These are phyloP conservation scores for Chlorella sp. DNA, from an alignment of 139 green algal genomes.

Conservation along the genomic window DNA sequence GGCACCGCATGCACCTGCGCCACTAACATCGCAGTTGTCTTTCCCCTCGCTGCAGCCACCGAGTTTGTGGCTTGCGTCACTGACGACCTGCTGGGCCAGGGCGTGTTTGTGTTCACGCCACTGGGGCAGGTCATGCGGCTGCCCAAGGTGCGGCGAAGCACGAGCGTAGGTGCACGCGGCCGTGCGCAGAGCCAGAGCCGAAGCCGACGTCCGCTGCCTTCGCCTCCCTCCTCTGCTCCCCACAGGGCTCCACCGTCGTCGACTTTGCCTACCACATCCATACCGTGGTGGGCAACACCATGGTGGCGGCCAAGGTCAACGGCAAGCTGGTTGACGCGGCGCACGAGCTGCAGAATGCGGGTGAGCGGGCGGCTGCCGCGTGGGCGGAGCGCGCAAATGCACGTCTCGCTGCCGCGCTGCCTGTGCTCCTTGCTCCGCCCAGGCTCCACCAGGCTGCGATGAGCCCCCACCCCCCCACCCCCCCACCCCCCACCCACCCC, in stretches of 20 bases:
- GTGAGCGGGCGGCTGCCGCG: not conserved
- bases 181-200: too few relatives aligned
- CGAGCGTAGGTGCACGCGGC: too few relatives aligned
- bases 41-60: slow-evolving; percentile 31
- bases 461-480: too few relatives aligned
- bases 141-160: slow-evolving; percentile 63
- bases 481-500: not conserved
- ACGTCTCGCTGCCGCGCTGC: too few relatives aligned
- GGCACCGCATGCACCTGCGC: too few relatives aligned
- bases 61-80: slow-evolving; percentile 91
- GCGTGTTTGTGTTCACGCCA: slow-evolving; percentile 88
- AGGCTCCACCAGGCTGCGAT: too few relatives aligned
- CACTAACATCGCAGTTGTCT: too few relatives aligned
- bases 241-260: slow-evolving; percentile 79
- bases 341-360: slow-evolving; percentile 69
- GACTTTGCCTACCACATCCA: slow-evolving; percentile 94
- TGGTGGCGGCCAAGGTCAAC: slow-evolving; percentile 82
- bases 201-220: too few relatives aligned
- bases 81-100: slow-evolving; percentile 73
- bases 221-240: too few relatives aligned
- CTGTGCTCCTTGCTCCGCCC: too few relatives aligned
- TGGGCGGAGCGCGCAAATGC: not conserved
- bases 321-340: slow-evolving; percentile 57
- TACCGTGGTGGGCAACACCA: slow-evolving; percentile 79
- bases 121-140: slow-evolving; percentile 70